Evolutionary conservation across 148 eudicot genomes (phyloP), one percentile per base, ranked within the genome.

Genomic region (Diospyros kaki): DNA sequence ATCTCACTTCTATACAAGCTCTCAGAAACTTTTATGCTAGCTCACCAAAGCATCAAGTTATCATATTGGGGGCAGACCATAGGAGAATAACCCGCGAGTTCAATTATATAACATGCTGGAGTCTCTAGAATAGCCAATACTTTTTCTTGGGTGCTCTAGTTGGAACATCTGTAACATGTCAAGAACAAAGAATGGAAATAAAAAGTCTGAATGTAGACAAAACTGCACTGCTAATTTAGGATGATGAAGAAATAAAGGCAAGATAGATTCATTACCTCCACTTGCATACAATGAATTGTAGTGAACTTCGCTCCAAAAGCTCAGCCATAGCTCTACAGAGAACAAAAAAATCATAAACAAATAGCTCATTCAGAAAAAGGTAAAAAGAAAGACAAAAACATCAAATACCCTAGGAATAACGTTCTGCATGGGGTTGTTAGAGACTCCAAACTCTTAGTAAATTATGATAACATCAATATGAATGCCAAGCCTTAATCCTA

Each of bases 291-390:
- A 76, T 6, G 95, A 90, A 68, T 90, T 90, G 63, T 90, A 90
- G 80, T 90, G 95, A 46, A 90, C 85, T 87, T 90, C 95, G 61
- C 92, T 90, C 95, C 95, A 90, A 79, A 90, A 90, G 87, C 95
- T 90, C 81, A 90, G 88, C 95, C 95, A 90, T 55, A 90, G 13
- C 71, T 88, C 95, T 90, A 76, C 28, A 79, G 52, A 80, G 9
- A 71, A 9, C 52, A 74, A 2, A 53, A 75, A 28, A 43, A 62
- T 41, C 4, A n/a, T 28, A 54, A 41, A 66, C 54, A 75, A 58
- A 42, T 28, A 28, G 28, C 28, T 28, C 28, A 28, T 28, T 28
- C 17, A 41, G 3, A 13, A 46, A 48, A 6, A 58, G 18, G 2
- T 6, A 48, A 58, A 71, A 28, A 39, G 6, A 15, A 11, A 48